A percentile compares a stretch with the other conserved stretches of the same genome.
phyloP scores from a whole-genome alignment of 1,284 basidiomycete species.

The Rhodofomes roseus region DNA sequence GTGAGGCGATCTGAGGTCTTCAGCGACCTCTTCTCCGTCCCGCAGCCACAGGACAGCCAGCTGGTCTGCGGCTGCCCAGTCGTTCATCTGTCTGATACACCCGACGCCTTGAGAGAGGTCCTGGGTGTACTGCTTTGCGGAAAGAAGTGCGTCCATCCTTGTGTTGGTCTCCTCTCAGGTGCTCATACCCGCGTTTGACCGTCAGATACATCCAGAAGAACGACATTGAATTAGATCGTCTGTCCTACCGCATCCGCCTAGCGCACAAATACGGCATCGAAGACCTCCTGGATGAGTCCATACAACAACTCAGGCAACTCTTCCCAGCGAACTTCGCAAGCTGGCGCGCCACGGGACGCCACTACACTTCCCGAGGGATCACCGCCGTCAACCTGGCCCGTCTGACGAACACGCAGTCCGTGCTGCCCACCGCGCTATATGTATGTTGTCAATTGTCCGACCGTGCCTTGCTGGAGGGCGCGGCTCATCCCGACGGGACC shows the following conservation, averaged over 20 bases:
- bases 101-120: constrained; percentile 16
- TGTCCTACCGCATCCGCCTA: not conserved
- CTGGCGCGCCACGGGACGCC: not conserved
- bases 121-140: not conserved
- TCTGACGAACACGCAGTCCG: constrained; percentile 1
- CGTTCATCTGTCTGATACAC: not conserved
- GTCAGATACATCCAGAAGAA: not conserved
- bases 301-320: not conserved
- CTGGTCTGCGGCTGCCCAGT: not conserved
- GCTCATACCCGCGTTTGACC: not conserved
- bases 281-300: not conserved
- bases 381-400: constrained; percentile 2
- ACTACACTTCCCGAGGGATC: not conserved
- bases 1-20: constrained; percentile 13
- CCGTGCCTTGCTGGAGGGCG: not conserved
- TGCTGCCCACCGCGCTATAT: constrained; percentile 2
- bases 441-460: not conserved
- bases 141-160: not conserved
- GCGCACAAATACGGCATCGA: constrained; percentile 3
- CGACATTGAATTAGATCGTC: not conserved
- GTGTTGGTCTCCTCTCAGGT: no score
- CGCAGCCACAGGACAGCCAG: constrained; percentile 1
- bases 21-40: constrained; percentile 11
- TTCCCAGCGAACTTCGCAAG: not conserved
- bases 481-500: not conserved